phyloP scores from a whole-genome alignment of 768 basidiomycete species.

The Podaxis carcinomalis region DNA sequence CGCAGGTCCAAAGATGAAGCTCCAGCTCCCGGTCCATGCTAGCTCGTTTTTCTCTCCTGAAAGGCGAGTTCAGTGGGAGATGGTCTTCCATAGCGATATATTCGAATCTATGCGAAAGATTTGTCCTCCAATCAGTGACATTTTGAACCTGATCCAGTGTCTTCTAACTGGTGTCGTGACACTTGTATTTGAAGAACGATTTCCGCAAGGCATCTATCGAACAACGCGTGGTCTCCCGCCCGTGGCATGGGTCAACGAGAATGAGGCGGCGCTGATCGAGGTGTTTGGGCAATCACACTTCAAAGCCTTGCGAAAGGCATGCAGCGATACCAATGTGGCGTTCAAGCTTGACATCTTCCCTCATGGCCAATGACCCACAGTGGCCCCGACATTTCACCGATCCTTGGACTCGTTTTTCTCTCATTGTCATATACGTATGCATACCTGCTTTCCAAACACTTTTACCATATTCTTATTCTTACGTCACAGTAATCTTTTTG shows the following conservation, averaged over 20 bases:
- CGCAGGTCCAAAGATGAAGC: constrained; percentile 66
- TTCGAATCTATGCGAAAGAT: constrained; percentile 69
- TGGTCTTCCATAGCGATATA: constrained; percentile 81
- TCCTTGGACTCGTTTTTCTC: constrained; percentile 9
- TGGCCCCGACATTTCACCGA: constrained; percentile 7
- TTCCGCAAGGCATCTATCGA: constrained; percentile 65
- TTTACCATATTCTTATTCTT: constrained; percentile 20
- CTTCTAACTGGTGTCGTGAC: constrained; percentile 70
- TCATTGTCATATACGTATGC: constrained; percentile 13
- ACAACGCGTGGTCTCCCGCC: constrained; percentile 78
- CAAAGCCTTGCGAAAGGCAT: constrained; percentile 68
- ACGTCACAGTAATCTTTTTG: constrained; percentile 19
- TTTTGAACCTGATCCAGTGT: constrained; percentile 65
- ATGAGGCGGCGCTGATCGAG: constrained; percentile 63
- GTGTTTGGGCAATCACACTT: constrained; percentile 74
- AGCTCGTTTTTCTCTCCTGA: constrained; percentile 85
- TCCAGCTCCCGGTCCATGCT: constrained; percentile 75
- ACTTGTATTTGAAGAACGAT: constrained; percentile 69
- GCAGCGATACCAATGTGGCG: constrained; percentile 63
- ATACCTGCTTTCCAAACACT: constrained; percentile 20
- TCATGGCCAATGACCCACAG: constrained; percentile 10
- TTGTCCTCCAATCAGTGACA: constrained; percentile 65
- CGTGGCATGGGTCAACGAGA: constrained; percentile 69
- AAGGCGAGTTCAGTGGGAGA: constrained; percentile 82
- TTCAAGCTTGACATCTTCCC: constrained; percentile 70